Conservation (phyloP, 176 grass and related monocot species). For the Juncus effusus region DNA sequence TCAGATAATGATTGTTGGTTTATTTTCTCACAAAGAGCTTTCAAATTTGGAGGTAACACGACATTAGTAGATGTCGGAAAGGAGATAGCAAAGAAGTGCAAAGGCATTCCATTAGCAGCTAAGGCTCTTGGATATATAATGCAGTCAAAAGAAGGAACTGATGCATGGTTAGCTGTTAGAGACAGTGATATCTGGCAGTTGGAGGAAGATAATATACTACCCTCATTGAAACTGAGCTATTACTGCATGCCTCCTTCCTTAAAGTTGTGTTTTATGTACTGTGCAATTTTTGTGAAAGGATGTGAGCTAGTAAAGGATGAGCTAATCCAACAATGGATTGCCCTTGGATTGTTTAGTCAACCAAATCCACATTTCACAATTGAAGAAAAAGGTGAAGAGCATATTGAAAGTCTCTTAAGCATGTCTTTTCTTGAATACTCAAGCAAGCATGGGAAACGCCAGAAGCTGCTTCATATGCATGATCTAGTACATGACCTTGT, state of each 20-base stretch:
- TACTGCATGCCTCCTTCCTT: slow-evolving; percentile 17
- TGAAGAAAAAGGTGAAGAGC: slow-evolving; percentile 15
- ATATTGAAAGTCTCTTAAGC: slow-evolving; percentile 16
- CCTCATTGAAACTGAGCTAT: slow-evolving; percentile 24
- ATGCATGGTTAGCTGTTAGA: slow-evolving; percentile 18
- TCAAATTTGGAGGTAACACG: background rate
- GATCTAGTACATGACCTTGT: slow-evolving; percentile 22
- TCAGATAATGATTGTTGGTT: slow-evolving; percentile 19
- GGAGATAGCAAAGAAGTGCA: slow-evolving; percentile 25
- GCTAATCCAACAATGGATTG: background rate
- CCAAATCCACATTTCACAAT: slow-evolving; percentile 1
- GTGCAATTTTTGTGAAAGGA: slow-evolving; percentile 21
- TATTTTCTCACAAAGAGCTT: slow-evolving; percentile 17
- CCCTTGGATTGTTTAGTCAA: slow-evolving; percentile 19
- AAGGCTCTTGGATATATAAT: slow-evolving; percentile 21
- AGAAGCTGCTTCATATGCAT: slow-evolving; percentile 20
- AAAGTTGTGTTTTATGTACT: slow-evolving; percentile 29
- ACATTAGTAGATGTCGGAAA: background rate
- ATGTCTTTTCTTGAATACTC: slow-evolving; percentile 32
- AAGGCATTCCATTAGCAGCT: slow-evolving; percentile 22
- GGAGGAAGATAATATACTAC: slow-evolving; percentile 9
- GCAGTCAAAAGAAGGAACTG: background rate
- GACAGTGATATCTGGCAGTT: slow-evolving; percentile 30
- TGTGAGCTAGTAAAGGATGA: slow-evolving; percentile 29
- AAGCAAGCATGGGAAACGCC: background rate